These are phyloP conservation scores for Cicer judaicum DNA, from an alignment of 306 rosid genomes.

Conservation along the genomic window DNA sequence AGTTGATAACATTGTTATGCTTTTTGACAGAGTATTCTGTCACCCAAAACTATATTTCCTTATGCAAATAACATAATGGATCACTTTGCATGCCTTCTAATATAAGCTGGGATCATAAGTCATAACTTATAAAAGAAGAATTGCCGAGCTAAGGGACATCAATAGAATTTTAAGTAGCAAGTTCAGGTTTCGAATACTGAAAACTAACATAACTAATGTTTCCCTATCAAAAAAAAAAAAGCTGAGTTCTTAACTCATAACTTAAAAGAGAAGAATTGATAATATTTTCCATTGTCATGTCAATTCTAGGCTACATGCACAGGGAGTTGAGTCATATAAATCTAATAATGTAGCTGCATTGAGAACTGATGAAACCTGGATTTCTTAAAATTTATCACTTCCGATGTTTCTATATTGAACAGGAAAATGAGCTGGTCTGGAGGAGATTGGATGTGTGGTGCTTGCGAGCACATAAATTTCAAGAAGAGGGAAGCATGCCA, in stretches of 20 bases:
- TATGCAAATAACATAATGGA: slow-evolving; percentile 32
- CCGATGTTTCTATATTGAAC: slow-evolving; percentile 12
- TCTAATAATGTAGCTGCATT: slow-evolving; percentile 30
- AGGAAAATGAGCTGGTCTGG: slow-evolving; percentile 90
- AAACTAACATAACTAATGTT: not conserved
- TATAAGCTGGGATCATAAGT: slow-evolving; percentile 4
- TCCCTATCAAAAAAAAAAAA: not conserved
- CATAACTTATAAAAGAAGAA: slow-evolving; percentile 29
- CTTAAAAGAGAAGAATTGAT: slow-evolving; percentile 18
- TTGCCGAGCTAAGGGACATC: not conserved
- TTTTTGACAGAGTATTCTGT: slow-evolving; percentile 33
- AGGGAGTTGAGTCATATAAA: not conserved
- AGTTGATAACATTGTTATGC: slow-evolving; percentile 33
- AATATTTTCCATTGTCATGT: slow-evolving; percentile 33
- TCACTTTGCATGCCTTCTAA: slow-evolving; percentile 38
- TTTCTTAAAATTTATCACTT: slow-evolving; percentile 27
- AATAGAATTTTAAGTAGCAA: not conserved
- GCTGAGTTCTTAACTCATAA: not conserved
- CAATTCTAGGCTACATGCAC: slow-evolving; percentile 33
- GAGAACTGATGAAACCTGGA: slow-evolving; percentile 21
- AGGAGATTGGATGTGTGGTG: slow-evolving; percentile 96
- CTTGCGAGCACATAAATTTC: slow-evolving; percentile 88
- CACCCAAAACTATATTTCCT: slow-evolving; percentile 17
- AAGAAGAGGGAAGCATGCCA: slow-evolving; percentile 89
- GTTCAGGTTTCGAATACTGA: not conserved